Conservation (phyloP, 208 protist genomes). For the Leishmania tropica region DNA sequence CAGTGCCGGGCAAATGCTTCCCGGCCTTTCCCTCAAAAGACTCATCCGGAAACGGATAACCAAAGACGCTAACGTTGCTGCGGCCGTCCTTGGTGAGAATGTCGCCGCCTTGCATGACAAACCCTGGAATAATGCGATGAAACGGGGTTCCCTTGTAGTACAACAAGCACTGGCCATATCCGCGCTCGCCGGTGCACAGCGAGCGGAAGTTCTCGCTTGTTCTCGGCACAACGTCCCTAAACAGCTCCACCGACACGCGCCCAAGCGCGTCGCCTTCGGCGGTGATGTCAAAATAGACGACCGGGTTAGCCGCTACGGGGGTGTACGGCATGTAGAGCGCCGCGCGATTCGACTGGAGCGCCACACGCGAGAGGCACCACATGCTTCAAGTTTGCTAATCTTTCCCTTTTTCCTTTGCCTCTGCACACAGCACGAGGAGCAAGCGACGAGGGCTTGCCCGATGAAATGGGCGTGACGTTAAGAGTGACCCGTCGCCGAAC, state of each 20-base stretch:
- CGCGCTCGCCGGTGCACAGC: slow-evolving; percentile 93
- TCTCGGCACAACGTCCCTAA: slow-evolving; percentile 90
- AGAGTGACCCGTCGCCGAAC: neutral
- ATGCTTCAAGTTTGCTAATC: slow-evolving; percentile 6
- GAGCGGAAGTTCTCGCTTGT: slow-evolving; percentile 95
- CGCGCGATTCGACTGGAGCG: slow-evolving; percentile 23
- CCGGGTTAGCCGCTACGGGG: slow-evolving; percentile 57
- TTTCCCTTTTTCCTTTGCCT: too few relatives aligned
- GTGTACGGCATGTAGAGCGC: slow-evolving; percentile 67
- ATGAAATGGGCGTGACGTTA: neutral
- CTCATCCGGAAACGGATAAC: slow-evolving; percentile 94
- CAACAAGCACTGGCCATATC: slow-evolving; percentile 59
- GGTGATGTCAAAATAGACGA: slow-evolving; percentile 89
- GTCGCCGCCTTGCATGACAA: slow-evolving; percentile 97
- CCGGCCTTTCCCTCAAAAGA: slow-evolving; percentile 93
- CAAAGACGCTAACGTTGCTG: slow-evolving; percentile 94
- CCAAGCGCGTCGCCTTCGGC: slow-evolving; percentile 79
- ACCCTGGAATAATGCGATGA: slow-evolving; percentile 95
- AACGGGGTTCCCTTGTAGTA: slow-evolving; percentile 95
- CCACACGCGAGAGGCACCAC: slow-evolving; percentile 18
- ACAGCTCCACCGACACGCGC: slow-evolving; percentile 92
- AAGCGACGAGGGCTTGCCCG: neutral
- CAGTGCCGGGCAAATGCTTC: slow-evolving; percentile 80
- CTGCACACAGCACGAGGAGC: neutral
- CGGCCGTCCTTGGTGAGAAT: slow-evolving; percentile 93